Evolutionary conservation across 2,329 filamentous ascomycete species (phyloP).

Genomic region (Xylaria polymorpha): DNA sequence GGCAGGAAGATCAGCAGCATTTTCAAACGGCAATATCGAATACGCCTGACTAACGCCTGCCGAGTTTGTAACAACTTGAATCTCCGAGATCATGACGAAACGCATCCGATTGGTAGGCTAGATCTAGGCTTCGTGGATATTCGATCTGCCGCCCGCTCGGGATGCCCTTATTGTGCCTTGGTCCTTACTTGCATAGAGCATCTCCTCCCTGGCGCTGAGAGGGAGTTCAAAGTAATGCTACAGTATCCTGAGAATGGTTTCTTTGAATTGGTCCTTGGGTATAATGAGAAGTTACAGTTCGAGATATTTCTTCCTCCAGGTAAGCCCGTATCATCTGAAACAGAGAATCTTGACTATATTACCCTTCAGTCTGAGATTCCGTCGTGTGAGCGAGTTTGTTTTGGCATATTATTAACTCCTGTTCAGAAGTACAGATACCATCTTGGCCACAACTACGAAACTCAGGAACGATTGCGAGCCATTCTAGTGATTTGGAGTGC

Average conservation of each 20-base stretch:
- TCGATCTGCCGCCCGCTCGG: background rate
- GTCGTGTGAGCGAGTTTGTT: background rate
- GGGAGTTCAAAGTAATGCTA: slow-evolving; percentile 9
- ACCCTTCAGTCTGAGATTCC: no score
- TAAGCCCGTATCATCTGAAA: background rate
- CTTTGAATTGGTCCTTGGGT: slow-evolving; percentile 2
- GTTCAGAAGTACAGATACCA: slow-evolving; percentile 2
- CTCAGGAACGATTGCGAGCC: slow-evolving; percentile 3
- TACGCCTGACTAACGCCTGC: slow-evolving; percentile 12
- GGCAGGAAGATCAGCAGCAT: slow-evolving; percentile 13
- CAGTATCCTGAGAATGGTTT: slow-evolving; percentile 11
- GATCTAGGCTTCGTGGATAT: background rate
- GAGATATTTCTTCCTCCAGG: slow-evolving; percentile 18
- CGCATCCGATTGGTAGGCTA: slow-evolving; percentile 7
- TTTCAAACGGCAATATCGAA: slow-evolving; percentile 14
- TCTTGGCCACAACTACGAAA: slow-evolving; percentile 14
- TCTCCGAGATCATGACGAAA: slow-evolving; percentile 13
- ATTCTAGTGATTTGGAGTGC: slow-evolving; percentile 6
- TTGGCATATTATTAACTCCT: background rate
- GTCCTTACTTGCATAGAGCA: background rate
- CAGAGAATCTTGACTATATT: no score
- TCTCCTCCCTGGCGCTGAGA: background rate
- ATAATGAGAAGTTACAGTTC: background rate
- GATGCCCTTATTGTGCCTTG: slow-evolving; percentile 13
- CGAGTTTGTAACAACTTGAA: slow-evolving; percentile 18